A percentile compares a stretch with the other conserved stretches of the same genome.
Conservation (phyloP, 495 filamentous ascomycete genomes). For the Astrothelium macrocarpum region DNA sequence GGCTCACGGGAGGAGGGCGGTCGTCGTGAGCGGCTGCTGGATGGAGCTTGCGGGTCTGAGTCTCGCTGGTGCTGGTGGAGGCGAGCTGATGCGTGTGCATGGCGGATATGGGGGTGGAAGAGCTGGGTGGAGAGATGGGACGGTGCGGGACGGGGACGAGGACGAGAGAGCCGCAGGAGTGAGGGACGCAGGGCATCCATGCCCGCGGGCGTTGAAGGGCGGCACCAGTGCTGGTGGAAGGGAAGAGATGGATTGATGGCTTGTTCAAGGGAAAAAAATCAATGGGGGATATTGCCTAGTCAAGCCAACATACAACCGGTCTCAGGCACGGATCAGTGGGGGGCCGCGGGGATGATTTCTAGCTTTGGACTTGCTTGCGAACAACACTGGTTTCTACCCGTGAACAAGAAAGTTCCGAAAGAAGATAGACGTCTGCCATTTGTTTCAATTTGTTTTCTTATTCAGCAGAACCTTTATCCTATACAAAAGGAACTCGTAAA, state of each 20-base stretch:
- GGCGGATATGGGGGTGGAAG: not conserved
- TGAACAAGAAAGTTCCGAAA: no score
- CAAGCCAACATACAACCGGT: no score
- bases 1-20: slow-evolving; percentile 20
- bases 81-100: not conserved
- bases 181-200: slow-evolving; percentile 1
- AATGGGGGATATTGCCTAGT: not conserved
- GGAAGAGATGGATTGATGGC: not conserved
- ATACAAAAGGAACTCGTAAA: no score
- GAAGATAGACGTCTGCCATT: no score
- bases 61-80: not conserved
- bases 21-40: not conserved
- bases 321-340: no score
- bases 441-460: no score
- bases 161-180: not conserved
- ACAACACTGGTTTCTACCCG: no score
- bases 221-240: not conserved
- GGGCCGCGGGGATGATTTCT: no score
- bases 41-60: not conserved
- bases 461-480: no score
- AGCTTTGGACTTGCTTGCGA: no score
- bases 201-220: not conserved
- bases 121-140: not conserved
- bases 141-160: not conserved
- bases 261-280: not conserved